Evolutionary conservation across 257 asterid species (phyloP), one percentile per base, ranked within the genome.

Genomic region (Haberlea rhodopensis): DNA sequence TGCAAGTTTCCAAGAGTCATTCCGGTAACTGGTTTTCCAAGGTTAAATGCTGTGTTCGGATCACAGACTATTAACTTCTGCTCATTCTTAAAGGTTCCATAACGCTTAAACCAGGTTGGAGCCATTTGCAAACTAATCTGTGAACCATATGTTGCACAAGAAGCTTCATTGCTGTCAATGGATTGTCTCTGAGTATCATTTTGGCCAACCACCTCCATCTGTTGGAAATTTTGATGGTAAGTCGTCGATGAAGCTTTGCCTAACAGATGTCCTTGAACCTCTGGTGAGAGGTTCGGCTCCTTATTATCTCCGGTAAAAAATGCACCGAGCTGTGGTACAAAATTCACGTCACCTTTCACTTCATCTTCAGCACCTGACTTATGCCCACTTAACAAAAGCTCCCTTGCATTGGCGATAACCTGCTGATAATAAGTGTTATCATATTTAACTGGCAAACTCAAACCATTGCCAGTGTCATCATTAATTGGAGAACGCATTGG

Each of bases 71-170:
- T 66, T 27, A 66, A 43, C 68, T 69, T 65, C 69, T 80, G 86
- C 20, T 73, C 84, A 58, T 73, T 79, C 73, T 71, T 85, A 72
- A 69, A 67, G 66, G 75, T 72, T 37, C 78, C 84, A 55, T 72
- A 60, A 29, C 69, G 77, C 71, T 83, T 79, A 70, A 76, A 76
- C 94, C 83, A 76, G 43, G 94, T 71, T 40, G 88, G 81, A 6
- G 78, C 81, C 87, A 75, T 79, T 68, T 78, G 84, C 69, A 76
- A 29, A 60, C 69, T 74, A 66, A 64, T 66, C 37, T 55, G 76
- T 16, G 82, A 63, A 66, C 77, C 82, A 43, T 73, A 29, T 49
- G 71, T 46, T 32, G 60, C 16, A 57, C 45, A 63, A 8, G 75
- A 73, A 60, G 65, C 62, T 65, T 73, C 68, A 58, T 71, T 71